phyloP scores from a whole-genome alignment of 441 rosid species.

The Arabidopsis hybrid region DNA sequence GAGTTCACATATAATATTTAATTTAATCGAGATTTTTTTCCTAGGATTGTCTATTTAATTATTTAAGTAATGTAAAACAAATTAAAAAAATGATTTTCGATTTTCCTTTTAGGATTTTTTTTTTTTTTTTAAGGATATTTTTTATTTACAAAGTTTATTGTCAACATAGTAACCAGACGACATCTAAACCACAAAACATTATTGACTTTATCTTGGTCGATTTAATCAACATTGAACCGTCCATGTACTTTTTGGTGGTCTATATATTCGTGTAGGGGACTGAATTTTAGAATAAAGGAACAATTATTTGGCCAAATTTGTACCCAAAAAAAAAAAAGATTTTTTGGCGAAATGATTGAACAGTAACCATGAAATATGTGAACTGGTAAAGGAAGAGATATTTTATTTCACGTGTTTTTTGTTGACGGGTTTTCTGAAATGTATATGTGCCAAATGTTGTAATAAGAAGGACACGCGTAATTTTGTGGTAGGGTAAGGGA shows the following conservation, averaged over 20 bases:
- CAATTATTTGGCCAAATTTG: background rate
- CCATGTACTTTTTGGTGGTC: background rate
- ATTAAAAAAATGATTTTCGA: background rate
- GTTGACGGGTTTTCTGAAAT: constrained; percentile 22
- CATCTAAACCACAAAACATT: background rate
- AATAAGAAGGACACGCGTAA: constrained; percentile 16
- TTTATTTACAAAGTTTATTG: too few species aligned
- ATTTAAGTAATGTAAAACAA: background rate
- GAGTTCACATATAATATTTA: background rate
- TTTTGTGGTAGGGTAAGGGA: background rate
- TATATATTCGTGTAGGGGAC: background rate
- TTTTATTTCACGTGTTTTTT: constrained; percentile 31
- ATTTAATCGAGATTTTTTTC: too few species aligned
- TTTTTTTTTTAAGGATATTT: too few species aligned
- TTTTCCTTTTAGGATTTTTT: background rate
- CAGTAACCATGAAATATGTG: constrained; percentile 18
- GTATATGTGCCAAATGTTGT: constrained; percentile 27
- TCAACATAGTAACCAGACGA: too few species aligned
- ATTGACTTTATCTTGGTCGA: background rate
- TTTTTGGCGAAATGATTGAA: background rate
- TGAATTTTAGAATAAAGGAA: background rate
- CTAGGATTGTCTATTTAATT: too few species aligned
- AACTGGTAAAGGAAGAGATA: background rate
- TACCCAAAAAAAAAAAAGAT: too few species aligned
- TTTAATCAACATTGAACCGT: background rate